Base-by-base conservation (phyloP, 108 stramenopile genomes). In the Skeletonema potamos region DNA sequence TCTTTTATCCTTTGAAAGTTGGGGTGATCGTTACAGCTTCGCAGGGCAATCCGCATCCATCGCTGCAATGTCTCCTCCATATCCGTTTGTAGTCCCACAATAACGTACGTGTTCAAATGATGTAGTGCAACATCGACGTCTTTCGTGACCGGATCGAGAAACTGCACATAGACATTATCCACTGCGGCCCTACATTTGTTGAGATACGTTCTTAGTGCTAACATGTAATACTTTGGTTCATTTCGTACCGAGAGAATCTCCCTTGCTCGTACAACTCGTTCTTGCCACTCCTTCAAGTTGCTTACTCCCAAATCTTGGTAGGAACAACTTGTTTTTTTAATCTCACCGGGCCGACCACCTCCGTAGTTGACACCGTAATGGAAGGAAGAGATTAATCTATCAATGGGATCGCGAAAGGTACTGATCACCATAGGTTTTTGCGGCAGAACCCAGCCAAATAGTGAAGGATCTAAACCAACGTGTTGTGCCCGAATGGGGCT, bases 111-210 rank as follows among this genome's bases (percentile, higher is more conserved):
- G 27, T 74, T 64, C 24, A 74, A 66, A 30, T 74, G 66, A 20
- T 43, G 4, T 30, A 74, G 17, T 17, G 73, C 73, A 36, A 74
- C 58, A 34, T 54, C 22, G 6, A 66, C 58, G 61, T 74, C 59
- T 17, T 74, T 74, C 24, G 65, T 74, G 7, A 43, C 22, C 11
- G 73, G 73, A 60, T 74, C 73, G 8, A 74, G 59, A 43, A 74
- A 74, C 33, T 74, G 73, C 13, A 74, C 65, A 29, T 74, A 74
- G n/a, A 65, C 73, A 51, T 74, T 74, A 26, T 74, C 73, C 17
- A 37, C 43, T 15, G 65, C 73, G 34, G 15, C 5, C 7, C 11
- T 6, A 24, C 73, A 74, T 0, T 39, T 13, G 13, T 32, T 17
- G 3, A 74, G 55, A 27, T 74, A 74, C 11, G 61, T 46, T 17